A percentile compares a stretch with the other conserved stretches of the same genome.
Conservation (phyloP, 2,329 filamentous ascomycete genomes). For the Fusarium sp. region DNA sequence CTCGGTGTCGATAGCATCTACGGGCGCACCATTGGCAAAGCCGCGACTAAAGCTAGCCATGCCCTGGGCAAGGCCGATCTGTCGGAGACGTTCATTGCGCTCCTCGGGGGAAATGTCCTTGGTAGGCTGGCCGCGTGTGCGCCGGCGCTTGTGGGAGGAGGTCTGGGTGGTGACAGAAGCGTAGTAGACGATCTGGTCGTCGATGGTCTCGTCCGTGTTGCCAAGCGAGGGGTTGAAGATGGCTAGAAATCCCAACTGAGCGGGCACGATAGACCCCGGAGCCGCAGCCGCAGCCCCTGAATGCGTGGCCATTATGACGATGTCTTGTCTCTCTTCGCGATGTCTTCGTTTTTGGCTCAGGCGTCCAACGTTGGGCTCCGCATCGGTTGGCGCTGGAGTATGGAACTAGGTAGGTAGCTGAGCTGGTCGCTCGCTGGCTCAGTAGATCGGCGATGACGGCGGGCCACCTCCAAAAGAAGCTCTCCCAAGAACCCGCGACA, state of each 20-base stretch:
- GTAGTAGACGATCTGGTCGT: conserved; percentile 94
- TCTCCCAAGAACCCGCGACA: conserved; percentile 2
- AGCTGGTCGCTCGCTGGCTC: neutral
- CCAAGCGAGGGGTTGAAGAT: conserved; percentile 94
- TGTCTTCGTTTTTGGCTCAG: neutral
- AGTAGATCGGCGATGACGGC: conserved; percentile 18
- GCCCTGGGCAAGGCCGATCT: conserved; percentile 95
- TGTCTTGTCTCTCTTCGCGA: neutral
- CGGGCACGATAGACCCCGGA: conserved; percentile 63
- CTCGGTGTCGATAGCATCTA: conserved; percentile 92
- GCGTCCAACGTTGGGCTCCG: neutral
- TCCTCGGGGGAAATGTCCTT: conserved; percentile 69
- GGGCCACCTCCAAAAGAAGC: conserved; percentile 23
- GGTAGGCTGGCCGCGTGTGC: conserved; percentile 56
- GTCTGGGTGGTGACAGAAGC: conserved; percentile 69
- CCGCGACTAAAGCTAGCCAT: conserved; percentile 94
- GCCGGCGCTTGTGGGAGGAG: conserved; percentile 54
- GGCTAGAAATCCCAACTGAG: conserved; percentile 88
- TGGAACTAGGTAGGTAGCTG: neutral
- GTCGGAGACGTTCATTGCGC: conserved; percentile 86
- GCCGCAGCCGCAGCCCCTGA: conserved; percentile 26
- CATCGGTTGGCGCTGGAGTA: conserved; percentile 11
- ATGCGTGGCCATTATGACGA: conserved; percentile 31
- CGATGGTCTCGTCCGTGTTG: conserved; percentile 66
- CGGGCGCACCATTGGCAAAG: conserved; percentile 81